A percentile compares a stretch with the other conserved stretches of the same genome.
phyloP scores from a whole-genome alignment of 768 basidiomycete genomes.

The Collybia nuda region DNA sequence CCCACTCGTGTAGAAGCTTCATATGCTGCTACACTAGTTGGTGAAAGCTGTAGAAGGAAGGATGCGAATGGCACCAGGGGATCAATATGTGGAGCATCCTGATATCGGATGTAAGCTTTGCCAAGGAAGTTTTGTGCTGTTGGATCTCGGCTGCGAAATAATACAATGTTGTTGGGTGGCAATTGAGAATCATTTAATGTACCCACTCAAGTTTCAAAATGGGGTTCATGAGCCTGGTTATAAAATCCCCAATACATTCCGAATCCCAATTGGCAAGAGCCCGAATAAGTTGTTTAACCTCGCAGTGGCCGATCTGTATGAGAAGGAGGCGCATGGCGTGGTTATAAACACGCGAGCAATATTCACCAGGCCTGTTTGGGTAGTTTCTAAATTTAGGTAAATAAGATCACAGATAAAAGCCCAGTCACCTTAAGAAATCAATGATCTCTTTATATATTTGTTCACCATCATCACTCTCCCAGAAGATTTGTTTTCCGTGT shows the following conservation, averaged over 20 bases:
- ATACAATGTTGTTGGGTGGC: too few species aligned
- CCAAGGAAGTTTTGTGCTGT: neutral
- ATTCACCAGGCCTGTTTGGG: neutral
- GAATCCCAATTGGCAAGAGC: neutral
- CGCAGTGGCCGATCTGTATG: neutral
- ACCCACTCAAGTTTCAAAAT: neutral
- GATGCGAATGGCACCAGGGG: neutral
- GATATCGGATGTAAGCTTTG: slow-evolving; percentile 1
- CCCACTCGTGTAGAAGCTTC: neutral
- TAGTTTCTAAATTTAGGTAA: neutral
- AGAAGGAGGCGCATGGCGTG: neutral
- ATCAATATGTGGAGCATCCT: slow-evolving; percentile 1
- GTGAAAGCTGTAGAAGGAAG: slow-evolving; percentile 1
- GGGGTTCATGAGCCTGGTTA: neutral
- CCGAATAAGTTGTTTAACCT: slow-evolving; percentile 1
- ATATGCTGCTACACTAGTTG: neutral
- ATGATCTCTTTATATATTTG: slow-evolving; percentile 5
- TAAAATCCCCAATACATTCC: neutral
- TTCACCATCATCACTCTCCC: slow-evolving; percentile 3
- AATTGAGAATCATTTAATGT: neutral
- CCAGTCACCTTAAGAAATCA: neutral
- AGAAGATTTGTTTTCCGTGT: slow-evolving; percentile 1
- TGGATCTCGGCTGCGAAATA: too few species aligned
- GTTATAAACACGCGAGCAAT: neutral
- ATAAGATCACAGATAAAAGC: neutral